Percentiles rank a stretch among this genome's conserved stretches.
phyloP scores from a whole-genome alignment of 139 green algal genomes.

The Raphidocelis subcapitata region DNA sequence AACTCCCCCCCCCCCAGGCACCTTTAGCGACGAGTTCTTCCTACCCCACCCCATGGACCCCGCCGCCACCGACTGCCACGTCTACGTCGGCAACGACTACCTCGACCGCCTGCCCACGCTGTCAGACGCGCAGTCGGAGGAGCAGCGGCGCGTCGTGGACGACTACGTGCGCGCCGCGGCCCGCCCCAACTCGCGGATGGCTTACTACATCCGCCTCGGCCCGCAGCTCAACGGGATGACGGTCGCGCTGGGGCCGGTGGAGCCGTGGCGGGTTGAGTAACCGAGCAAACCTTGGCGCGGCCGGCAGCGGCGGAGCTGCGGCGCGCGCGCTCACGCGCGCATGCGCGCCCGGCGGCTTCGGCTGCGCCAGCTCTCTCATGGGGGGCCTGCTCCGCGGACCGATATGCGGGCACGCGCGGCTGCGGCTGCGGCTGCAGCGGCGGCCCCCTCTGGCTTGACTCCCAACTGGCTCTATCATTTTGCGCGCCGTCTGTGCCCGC shows the following conservation, averaged over 20 bases:
- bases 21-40: constrained; percentile 12
- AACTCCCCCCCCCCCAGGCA: no score
- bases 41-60: constrained; percentile 25
- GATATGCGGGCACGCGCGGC: no score
- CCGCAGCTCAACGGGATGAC: constrained; percentile 39
- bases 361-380: no score
- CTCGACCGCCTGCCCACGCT: constrained; percentile 19
- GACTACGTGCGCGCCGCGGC: constrained; percentile 8
- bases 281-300: no score
- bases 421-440: no score
- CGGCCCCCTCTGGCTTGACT: no score
- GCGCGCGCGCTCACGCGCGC: no score
- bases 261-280: constrained; percentile 27
- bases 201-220: constrained; percentile 26
- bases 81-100: constrained; percentile 30
- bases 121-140: not conserved
- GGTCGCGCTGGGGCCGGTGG: constrained; percentile 26
- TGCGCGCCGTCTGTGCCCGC: no score
- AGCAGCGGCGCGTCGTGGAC: constrained; percentile 16
- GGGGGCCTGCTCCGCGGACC: no score
- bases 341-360: no score
- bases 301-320: no score
- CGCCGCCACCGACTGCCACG: constrained; percentile 26
- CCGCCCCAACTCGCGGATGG: constrained; percentile 27
- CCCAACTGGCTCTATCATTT: no score